Percentiles rank a stretch among this genome's conserved stretches.
Conservation (phyloP, 2,329 filamentous ascomycete species). For the Fusarium decemcellulare region DNA sequence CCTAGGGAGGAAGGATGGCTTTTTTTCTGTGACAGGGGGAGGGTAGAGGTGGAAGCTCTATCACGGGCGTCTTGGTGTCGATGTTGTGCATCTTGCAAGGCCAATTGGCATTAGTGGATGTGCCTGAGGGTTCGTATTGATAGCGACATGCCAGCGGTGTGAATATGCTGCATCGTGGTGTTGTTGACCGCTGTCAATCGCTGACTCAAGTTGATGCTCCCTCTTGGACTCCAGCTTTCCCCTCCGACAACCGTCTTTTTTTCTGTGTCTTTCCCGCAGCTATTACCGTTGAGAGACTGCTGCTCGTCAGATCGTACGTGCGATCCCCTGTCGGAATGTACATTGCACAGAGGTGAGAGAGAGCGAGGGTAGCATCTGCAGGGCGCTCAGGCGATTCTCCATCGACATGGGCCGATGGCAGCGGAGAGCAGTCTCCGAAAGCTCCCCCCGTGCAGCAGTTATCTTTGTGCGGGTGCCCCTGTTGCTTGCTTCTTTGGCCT, state of each 20-base stretch:
- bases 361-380: conserved; percentile 35
- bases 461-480: conserved; percentile 5
- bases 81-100: conserved; percentile 30
- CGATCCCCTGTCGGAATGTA: conserved; percentile 12
- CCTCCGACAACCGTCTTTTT: not conserved
- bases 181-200: conserved; percentile 12
- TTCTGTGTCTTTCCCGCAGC: not conserved
- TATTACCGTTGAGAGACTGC: conserved; percentile 1
- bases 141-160: conserved; percentile 21
- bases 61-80: conserved; percentile 17
- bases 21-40: conserved; percentile 24
- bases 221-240: not conserved
- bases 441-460: conserved; percentile 6
- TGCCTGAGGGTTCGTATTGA: conserved; percentile 17
- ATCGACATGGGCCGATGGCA: conserved; percentile 44
- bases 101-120: conserved; percentile 4
- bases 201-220: not conserved
- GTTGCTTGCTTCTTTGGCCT: conserved; percentile 4
- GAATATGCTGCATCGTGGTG: conserved; percentile 8
- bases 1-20: not conserved
- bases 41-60: conserved; percentile 17
- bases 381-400: conserved; percentile 45
- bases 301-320: conserved; percentile 25
- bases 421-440: conserved; percentile 35
- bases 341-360: conserved; percentile 16